Percentiles rank a stretch among this genome's conserved stretches.
phyloP scores from a whole-genome alignment of 371 early-diverging fungal species.

The Saksenaea vasiformis region DNA sequence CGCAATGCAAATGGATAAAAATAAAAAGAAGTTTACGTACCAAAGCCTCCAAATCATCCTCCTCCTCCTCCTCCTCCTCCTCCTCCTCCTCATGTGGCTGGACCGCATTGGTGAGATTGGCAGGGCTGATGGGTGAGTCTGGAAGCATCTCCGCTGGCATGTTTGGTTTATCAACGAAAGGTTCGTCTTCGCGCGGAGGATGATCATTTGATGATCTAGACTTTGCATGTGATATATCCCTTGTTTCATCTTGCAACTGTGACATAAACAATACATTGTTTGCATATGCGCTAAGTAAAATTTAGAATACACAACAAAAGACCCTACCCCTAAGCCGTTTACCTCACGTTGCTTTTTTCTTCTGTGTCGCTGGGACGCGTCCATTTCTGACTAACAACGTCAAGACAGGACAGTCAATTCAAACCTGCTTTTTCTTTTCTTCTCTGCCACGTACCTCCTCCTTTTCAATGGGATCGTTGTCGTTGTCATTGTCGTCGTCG shows the following conservation, averaged over 20 bases:
- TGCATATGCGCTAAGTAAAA: conserved; percentile 42
- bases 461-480: no score
- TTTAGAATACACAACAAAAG: conserved; percentile 36
- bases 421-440: background rate
- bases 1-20: background rate
- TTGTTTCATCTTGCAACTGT: conserved; percentile 46
- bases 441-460: background rate
- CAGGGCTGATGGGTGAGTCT: background rate
- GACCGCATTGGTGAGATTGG: background rate
- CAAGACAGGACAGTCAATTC: background rate
- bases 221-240: conserved; percentile 4
- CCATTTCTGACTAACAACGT: conserved; percentile 2
- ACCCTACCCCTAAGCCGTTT: conserved; percentile 2
- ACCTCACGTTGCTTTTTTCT: conserved; percentile 1
- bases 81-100: background rate
- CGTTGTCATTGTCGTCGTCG: background rate
- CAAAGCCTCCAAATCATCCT: conserved; percentile 45
- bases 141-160: background rate
- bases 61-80: conserved; percentile 1
- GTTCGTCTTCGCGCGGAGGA: background rate
- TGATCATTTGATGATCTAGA: conserved; percentile 2
- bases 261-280: conserved; percentile 38
- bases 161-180: background rate
- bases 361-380: background rate
- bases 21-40: conserved; percentile 22